A percentile compares a stretch with the other conserved stretches of the same genome.
These are phyloP conservation scores for Rhizomucor miehei DNA, from an alignment of 371 early-diverging fungal species.

Conservation along the genomic window DNA sequence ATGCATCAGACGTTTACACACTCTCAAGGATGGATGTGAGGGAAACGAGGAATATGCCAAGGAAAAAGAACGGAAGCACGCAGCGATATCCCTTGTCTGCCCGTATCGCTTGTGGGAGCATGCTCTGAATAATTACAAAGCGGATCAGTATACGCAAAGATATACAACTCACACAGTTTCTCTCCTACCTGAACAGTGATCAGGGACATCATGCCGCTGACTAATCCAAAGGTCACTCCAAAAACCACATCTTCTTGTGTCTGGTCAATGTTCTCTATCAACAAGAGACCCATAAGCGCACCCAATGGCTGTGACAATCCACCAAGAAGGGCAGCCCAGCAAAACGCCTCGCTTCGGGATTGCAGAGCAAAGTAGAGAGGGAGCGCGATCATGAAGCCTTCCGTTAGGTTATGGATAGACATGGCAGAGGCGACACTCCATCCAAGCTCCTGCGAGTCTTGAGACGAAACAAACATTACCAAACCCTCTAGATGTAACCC, in stretches of 20 bases:
- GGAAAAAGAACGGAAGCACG: constrained; percentile 49
- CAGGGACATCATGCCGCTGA: constrained; percentile 70
- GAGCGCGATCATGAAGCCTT: constrained; percentile 75
- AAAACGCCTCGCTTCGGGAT: constrained; percentile 59
- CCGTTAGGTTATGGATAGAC: constrained; percentile 79
- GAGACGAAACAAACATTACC: constrained; percentile 68
- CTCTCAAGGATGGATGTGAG: constrained; percentile 30
- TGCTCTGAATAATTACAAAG: constrained; percentile 23
- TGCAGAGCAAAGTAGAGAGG: constrained; percentile 72
- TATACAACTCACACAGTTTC: background rate
- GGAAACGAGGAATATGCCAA: constrained; percentile 50
- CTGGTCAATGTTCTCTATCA: constrained; percentile 39
- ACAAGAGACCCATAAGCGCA: constrained; percentile 53
- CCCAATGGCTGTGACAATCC: constrained; percentile 68
- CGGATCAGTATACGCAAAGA: constrained; percentile 1
- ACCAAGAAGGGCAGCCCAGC: constrained; percentile 58
- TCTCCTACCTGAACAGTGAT: constrained; percentile 47
- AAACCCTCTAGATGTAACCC: constrained; percentile 77
- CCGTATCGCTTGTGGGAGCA: constrained; percentile 54
- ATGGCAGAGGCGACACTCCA: constrained; percentile 69
- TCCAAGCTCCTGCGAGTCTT: constrained; percentile 61
- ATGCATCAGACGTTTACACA: too few species aligned
- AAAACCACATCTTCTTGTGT: constrained; percentile 47
- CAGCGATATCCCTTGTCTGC: constrained; percentile 35
- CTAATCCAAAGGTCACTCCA: constrained; percentile 51